These are phyloP conservation scores for Protea cynaroides DNA, from an alignment of 164 flowering plant species.

Conservation along the genomic window DNA sequence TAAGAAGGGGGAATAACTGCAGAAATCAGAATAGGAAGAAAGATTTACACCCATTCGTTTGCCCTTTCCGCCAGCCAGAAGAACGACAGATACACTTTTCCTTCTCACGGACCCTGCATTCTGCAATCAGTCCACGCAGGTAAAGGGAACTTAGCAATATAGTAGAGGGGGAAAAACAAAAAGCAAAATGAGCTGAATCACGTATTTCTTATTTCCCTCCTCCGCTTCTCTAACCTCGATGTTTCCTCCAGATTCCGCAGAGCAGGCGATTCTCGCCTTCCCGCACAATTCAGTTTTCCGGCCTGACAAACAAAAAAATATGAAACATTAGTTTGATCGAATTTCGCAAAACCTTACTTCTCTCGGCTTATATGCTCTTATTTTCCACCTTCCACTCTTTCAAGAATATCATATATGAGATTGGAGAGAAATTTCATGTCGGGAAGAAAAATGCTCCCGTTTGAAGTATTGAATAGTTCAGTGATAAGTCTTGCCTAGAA, in stretches of 20 bases:
- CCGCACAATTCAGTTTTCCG: background rate
- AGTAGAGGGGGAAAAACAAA: background rate
- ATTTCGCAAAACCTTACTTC: too few relatives aligned
- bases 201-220: background rate
- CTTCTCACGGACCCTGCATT: constrained; percentile 34
- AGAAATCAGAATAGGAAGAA: background rate
- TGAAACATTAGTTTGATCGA: background rate
- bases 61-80: constrained; percentile 92
- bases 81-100: constrained; percentile 81
- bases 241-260: constrained; percentile 5
- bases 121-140: background rate
- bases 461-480: too few relatives aligned
- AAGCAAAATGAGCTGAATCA: background rate
- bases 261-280: constrained; percentile 14
- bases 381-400: too few relatives aligned
- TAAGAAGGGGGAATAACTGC: background rate
- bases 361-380: too few relatives aligned
- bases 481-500: constrained; percentile 9
- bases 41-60: constrained; percentile 89
- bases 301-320: background rate
- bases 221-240: constrained; percentile 7
- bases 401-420: too few relatives aligned
- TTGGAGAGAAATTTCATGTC: too few relatives aligned
- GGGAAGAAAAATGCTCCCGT: background rate
- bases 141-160: background rate